phyloP scores from a whole-genome alignment of 768 basidiomycete genomes.

The Calocera viscosa region DNA sequence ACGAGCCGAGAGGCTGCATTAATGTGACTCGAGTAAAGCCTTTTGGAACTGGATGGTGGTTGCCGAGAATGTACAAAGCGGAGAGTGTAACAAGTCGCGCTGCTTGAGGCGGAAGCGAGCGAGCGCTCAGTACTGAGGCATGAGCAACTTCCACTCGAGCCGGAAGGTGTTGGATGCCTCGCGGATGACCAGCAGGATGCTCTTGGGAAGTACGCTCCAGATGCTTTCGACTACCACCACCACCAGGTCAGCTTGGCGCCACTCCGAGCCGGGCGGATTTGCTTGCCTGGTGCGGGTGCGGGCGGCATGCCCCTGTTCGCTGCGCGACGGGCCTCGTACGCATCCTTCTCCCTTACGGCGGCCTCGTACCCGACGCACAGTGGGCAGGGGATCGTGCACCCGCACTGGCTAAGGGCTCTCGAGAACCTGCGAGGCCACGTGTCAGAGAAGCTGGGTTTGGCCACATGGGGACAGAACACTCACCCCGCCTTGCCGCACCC shows the following conservation, averaged over 20 bases:
- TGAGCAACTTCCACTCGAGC: constrained; percentile 5
- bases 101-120: not conserved
- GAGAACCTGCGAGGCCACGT: constrained; percentile 6
- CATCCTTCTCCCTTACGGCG: constrained; percentile 3
- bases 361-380: constrained; percentile 5
- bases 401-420: not conserved
- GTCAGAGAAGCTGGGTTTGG: not conserved
- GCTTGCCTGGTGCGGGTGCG: constrained; percentile 6
- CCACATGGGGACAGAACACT: not conserved
- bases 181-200: constrained; percentile 6
- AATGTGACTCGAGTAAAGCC: not conserved
- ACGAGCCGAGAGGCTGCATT: not conserved
- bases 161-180: not conserved
- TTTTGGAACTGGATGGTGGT: not conserved
- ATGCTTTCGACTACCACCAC: constrained; percentile 8
- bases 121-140: constrained; percentile 1
- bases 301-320: not conserved
- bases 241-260: constrained; percentile 1
- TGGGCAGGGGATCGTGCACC: constrained; percentile 8
- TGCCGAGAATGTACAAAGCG: too few species aligned
- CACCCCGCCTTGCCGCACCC: constrained; percentile 6
- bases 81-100: too few species aligned
- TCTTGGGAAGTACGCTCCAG: constrained; percentile 1
- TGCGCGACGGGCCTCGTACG: constrained; percentile 7
- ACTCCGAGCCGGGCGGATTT: not conserved